Evolutionary conservation across 805 yeast genomes (phyloP).

Genomic region (Candida xiaguanensis): DNA sequence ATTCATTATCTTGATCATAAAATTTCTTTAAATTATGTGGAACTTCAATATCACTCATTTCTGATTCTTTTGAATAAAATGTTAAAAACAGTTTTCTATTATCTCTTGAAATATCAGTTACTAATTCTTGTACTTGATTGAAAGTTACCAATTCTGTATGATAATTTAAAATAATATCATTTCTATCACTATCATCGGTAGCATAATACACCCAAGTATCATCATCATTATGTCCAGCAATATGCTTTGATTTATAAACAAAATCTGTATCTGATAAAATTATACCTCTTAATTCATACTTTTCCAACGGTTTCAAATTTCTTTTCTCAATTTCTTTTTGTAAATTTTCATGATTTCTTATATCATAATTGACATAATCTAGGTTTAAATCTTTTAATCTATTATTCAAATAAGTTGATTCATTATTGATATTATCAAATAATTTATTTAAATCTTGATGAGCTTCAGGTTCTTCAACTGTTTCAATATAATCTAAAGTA

Average conservation of each 20-base stretch:
- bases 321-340: slow-evolving; percentile 9
- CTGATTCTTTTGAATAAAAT: slow-evolving; percentile 17
- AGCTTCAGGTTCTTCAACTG: slow-evolving; percentile 12
- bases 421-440: slow-evolving; percentile 15
- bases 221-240: slow-evolving; percentile 8
- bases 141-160: slow-evolving; percentile 18
- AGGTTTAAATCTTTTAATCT: slow-evolving; percentile 17
- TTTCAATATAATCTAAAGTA: slow-evolving; percentile 17
- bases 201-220: slow-evolving; percentile 22
- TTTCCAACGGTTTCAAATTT: slow-evolving; percentile 12
- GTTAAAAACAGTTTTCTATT: slow-evolving; percentile 13
- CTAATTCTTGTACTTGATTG: slow-evolving; percentile 15
- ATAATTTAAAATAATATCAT: slow-evolving; percentile 14
- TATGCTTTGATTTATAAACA: slow-evolving; percentile 17
- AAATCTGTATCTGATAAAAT: slow-evolving; percentile 28
- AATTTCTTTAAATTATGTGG: slow-evolving; percentile 14
- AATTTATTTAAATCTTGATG: slow-evolving; percentile 17
- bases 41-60: slow-evolving; percentile 4
- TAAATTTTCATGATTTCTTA: slow-evolving; percentile 18
- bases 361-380: slow-evolving; percentile 16
- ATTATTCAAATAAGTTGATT: slow-evolving; percentile 14
- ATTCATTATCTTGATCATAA: slow-evolving; percentile 16
- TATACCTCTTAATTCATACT: slow-evolving; percentile 28
- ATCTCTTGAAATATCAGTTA: slow-evolving; percentile 13
- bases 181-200: slow-evolving; percentile 6